Evolutionary conservation across 345 rosid species (phyloP).

Genomic region (Salix udensis): DNA sequence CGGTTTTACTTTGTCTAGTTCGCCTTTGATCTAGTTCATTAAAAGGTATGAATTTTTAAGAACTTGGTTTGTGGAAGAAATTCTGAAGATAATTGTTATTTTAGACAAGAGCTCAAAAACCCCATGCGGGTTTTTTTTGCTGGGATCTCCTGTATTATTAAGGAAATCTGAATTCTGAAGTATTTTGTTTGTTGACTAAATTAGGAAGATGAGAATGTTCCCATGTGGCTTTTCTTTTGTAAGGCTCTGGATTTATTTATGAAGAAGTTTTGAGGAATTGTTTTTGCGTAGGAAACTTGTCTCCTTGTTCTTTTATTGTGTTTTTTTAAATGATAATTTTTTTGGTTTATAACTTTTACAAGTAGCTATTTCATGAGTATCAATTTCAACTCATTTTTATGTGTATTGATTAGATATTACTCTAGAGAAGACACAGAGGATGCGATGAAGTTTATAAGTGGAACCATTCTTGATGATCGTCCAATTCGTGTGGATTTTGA

Average conservation of each 20-base stretch:
- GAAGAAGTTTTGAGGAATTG: not conserved
- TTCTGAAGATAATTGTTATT: not conserved
- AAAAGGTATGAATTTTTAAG: not conserved
- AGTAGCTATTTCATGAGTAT: not conserved
- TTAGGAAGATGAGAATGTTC: not conserved
- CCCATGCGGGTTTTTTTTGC: not conserved
- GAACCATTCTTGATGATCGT: slow-evolving; percentile 94
- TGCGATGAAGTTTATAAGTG: slow-evolving; percentile 90
- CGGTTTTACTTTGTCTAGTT: not conserved
- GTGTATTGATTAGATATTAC: slow-evolving; percentile 49
- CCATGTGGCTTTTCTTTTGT: not conserved
- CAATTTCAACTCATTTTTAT: not conserved
- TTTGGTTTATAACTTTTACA: not conserved
- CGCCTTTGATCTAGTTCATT: not conserved
- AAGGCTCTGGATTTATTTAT: not conserved
- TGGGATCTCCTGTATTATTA: not conserved
- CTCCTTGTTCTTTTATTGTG: not conserved
- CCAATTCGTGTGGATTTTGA: slow-evolving; percentile 98
- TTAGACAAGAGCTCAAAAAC: not conserved
- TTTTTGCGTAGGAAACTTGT: not conserved
- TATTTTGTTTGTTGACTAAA: not conserved
- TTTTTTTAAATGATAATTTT: not conserved
- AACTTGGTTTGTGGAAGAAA: not conserved
- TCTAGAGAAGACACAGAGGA: slow-evolving; percentile 97
- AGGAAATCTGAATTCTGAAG: not conserved